Conservation (phyloP, 495 filamentous ascomycete genomes). For the Diplogelasinospora grovesii region DNA sequence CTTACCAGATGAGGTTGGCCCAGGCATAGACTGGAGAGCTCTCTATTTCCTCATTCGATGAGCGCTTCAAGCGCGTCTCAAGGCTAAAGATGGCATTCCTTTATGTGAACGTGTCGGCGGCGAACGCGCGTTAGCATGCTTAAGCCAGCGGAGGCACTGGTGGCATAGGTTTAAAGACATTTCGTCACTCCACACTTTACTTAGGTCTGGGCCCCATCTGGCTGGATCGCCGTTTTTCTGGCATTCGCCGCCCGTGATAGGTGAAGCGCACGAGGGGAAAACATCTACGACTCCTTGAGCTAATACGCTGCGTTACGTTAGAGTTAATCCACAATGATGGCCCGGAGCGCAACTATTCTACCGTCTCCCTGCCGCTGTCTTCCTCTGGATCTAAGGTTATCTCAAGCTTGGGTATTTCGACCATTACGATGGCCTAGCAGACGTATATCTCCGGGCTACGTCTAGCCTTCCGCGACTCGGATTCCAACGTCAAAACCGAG, state of each 20-base stretch:
- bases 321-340: conserved; percentile 3
- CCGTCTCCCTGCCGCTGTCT: conserved; percentile 5
- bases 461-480: background rate
- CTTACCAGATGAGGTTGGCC: background rate
- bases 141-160: conserved; percentile 13
- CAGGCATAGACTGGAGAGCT: conserved; percentile 9
- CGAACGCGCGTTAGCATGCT: background rate
- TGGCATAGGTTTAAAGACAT: conserved; percentile 7
- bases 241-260: background rate
- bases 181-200: background rate
- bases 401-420: conserved; percentile 5
- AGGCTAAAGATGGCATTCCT: background rate
- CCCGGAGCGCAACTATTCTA: background rate
- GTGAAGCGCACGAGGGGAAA: too few relatives aligned
- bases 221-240: conserved; percentile 2
- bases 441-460: conserved; percentile 10
- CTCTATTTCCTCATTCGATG: conserved; percentile 13
- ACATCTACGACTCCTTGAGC: background rate
- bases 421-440: conserved; percentile 6
- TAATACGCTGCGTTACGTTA: background rate
- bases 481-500: too few relatives aligned
- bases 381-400: background rate
- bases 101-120: too few relatives aligned
- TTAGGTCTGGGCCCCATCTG: background rate
- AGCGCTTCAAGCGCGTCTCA: background rate